Conservation (phyloP, 2,329 filamentous ascomycete species). For the Venturiaceae sp. region DNA sequence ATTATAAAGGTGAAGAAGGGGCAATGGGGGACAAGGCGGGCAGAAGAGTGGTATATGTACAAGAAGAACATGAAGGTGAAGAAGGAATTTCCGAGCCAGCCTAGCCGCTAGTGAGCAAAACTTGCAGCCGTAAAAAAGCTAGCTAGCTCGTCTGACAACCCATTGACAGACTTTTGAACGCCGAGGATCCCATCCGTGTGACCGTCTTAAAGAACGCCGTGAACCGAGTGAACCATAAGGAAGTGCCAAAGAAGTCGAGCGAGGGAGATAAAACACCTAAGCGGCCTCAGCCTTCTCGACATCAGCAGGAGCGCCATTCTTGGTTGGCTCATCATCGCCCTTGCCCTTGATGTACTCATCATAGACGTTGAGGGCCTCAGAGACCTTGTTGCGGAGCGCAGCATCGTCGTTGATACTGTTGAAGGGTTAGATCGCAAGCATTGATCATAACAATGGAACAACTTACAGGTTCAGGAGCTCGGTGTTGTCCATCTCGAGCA, state of each 20-base stretch:
- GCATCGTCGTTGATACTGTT: conserved; percentile 80
- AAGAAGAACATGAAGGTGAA: background rate
- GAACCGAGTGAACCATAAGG: background rate
- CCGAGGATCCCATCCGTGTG: background rate
- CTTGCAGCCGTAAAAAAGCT: background rate
- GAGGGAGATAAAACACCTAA: background rate
- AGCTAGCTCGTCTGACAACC: background rate
- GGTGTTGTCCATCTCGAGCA: conserved; percentile 96
- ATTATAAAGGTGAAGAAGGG: background rate
- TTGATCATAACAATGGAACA: too few relatives aligned
- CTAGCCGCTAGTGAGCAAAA: background rate
- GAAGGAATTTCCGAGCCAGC: background rate
- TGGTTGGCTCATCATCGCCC: conserved; percentile 25
- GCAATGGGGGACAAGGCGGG: background rate
- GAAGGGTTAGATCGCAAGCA: too few relatives aligned
- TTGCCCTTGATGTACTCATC: conserved; percentile 97
- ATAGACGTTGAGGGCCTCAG: conserved; percentile 93
- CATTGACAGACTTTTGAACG: background rate
- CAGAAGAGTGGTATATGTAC: conserved; percentile 1
- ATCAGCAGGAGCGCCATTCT: conserved; percentile 7
- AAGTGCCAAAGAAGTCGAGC: background rate
- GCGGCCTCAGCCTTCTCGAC: conserved; percentile 8
- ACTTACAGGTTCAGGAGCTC: conserved; percentile 92
- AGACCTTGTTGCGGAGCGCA: conserved; percentile 89
- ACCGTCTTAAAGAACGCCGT: background rate